These are phyloP conservation scores for Westerdykella aurantiaca DNA, from an alignment of 2,329 filamentous ascomycete genomes.

Conservation along the genomic window DNA sequence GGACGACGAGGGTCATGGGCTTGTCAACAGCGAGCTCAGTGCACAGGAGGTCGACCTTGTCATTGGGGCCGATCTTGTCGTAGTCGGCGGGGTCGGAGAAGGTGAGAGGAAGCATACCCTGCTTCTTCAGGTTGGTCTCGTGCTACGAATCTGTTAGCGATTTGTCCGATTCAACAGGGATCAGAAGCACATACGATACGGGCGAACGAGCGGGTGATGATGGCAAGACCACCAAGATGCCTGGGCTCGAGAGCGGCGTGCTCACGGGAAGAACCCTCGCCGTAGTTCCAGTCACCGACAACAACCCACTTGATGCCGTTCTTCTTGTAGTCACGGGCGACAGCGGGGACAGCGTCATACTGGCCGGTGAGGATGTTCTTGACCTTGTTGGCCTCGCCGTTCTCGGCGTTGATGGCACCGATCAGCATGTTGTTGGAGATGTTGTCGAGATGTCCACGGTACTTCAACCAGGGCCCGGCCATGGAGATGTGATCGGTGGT, in stretches of 20 bases:
- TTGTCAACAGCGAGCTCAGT: slow-evolving; percentile 88
- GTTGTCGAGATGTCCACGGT: slow-evolving; percentile 97
- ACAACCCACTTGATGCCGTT: slow-evolving; percentile 97
- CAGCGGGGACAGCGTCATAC: slow-evolving; percentile 82
- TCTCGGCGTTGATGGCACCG: slow-evolving; percentile 91
- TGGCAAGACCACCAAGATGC: slow-evolving; percentile 92
- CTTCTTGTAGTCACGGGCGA: slow-evolving; percentile 97
- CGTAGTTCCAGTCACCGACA: slow-evolving; percentile 99
- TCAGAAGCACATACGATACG: slow-evolving; percentile 62
- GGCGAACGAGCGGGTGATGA: slow-evolving; percentile 92
- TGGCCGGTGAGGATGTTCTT: slow-evolving; percentile 82
- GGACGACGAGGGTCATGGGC: slow-evolving; percentile 85
- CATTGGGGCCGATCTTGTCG: slow-evolving; percentile 89
- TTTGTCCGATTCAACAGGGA: not conserved
- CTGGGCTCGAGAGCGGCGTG: slow-evolving; percentile 96
- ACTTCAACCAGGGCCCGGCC: slow-evolving; percentile 96
- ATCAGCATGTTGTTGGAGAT: slow-evolving; percentile 99
- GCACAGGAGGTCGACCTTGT: slow-evolving; percentile 84
- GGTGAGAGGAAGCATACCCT: slow-evolving; percentile 98
- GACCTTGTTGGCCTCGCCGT: slow-evolving; percentile 96
- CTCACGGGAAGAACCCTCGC: slow-evolving; percentile 95
- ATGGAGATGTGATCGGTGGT: slow-evolving; percentile 97
- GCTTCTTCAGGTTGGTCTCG: slow-evolving; percentile 99
- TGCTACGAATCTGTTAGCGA: slow-evolving; percentile 47
- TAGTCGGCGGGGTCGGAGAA: slow-evolving; percentile 94